phyloP scores from a whole-genome alignment of 2,329 filamentous ascomycete genomes.

The Conoideocrella luteorostrata region DNA sequence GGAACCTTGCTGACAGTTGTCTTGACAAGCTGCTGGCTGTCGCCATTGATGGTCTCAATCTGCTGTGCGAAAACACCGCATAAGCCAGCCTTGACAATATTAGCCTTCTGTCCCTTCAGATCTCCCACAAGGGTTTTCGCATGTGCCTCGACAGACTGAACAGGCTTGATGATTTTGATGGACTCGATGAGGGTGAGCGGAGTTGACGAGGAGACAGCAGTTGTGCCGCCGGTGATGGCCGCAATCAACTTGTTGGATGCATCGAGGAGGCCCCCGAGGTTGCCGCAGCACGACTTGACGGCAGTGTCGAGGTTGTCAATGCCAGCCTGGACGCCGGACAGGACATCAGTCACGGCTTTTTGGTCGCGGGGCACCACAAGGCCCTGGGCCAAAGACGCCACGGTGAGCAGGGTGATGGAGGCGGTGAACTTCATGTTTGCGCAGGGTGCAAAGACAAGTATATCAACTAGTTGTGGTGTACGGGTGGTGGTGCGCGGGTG shows the following conservation, averaged over 20 bases:
- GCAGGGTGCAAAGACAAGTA: too few relatives aligned
- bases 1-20: too few relatives aligned
- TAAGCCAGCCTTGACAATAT: too few relatives aligned
- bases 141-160: slow-evolving; percentile 2
- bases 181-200: not conserved
- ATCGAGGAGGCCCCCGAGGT: not conserved
- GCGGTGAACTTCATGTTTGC: slow-evolving; percentile 7
- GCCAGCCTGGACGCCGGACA: slow-evolving; percentile 1
- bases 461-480: too few relatives aligned
- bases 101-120: not conserved
- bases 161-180: not conserved
- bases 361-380: slow-evolving; percentile 4
- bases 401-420: not conserved
- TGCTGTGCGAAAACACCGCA: too few relatives aligned
- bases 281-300: slow-evolving; percentile 1
- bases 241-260: not conserved
- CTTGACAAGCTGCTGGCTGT: too few relatives aligned
- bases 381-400: slow-evolving; percentile 1
- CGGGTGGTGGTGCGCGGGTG: too few relatives aligned
- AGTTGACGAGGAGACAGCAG: not conserved
- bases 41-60: too few relatives aligned
- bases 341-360: not conserved
- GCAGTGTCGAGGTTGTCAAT: not conserved
- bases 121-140: slow-evolving; percentile 2
- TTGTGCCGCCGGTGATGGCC: not conserved